Evolutionary conservation across 2,329 filamentous ascomycete species (phyloP).

Genomic region (Anthostomella pinea): DNA sequence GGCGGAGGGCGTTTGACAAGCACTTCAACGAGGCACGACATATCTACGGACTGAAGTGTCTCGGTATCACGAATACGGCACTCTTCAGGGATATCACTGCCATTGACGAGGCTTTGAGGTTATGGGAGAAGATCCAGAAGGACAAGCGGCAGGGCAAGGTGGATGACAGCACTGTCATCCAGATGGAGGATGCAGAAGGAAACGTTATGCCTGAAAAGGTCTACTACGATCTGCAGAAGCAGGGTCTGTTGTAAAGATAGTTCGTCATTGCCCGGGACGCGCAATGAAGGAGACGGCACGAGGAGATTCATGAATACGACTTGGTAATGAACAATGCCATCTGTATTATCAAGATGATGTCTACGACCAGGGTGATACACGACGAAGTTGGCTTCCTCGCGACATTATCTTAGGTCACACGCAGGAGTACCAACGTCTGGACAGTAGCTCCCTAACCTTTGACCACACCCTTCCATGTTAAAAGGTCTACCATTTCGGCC

Average conservation of each 20-base stretch:
- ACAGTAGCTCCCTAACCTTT: no score
- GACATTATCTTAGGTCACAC: no score
- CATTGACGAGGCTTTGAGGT: slow-evolving; percentile 81
- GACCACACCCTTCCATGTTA: no score
- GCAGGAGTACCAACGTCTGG: no score
- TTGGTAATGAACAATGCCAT: no score
- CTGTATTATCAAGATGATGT: no score
- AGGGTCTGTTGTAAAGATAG: slow-evolving; percentile 76
- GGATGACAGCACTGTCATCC: slow-evolving; percentile 79
- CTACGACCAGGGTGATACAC: no score
- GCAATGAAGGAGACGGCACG: no score
- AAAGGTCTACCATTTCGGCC: no score
- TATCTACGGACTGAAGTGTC: slow-evolving; percentile 87
- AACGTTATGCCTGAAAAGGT: slow-evolving; percentile 99
- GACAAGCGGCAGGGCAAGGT: slow-evolving; percentile 77
- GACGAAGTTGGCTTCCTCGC: no score
- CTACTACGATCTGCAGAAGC: slow-evolving; percentile 91
- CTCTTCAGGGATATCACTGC: slow-evolving; percentile 91
- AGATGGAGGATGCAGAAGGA: slow-evolving; percentile 97
- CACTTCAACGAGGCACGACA: slow-evolving; percentile 95
- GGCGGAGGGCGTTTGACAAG: slow-evolving; percentile 92
- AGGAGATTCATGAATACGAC: no score
- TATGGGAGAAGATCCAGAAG: slow-evolving; percentile 91
- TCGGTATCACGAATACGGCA: slow-evolving; percentile 88
- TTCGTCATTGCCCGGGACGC: no score